Base-by-base conservation (phyloP, 2,329 filamentous ascomycete genomes). In the Hawksworthiomyces lignivorus region DNA sequence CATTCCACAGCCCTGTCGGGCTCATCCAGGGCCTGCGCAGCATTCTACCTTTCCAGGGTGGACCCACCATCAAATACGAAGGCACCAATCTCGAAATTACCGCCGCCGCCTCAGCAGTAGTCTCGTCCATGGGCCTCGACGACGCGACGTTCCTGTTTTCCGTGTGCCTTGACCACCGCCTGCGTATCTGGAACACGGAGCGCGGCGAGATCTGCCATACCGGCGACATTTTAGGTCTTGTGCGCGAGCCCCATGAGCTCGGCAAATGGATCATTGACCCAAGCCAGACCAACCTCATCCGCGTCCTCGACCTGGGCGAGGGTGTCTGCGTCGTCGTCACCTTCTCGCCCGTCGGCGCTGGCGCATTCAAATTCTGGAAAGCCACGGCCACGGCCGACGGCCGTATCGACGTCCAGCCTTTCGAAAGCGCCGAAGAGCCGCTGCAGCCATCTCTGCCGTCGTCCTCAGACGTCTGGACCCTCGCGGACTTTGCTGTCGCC, bases 301-400 rank as follows among this genome's bases (percentile, higher is more conserved):
- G 82, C 43, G 69, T 95, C 15, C 71, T 89, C 40, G 77, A 80
- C 12, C 69, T 64, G 30, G 65, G 58, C 31, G 64, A 68, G 20
- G 75, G 75, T 14, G 68, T 68, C 41, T 66, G 72, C 29, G 59
- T 77, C 12, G 75, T 90, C 40, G 79, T 87, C 28, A 90, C 87
- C 8, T 95, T 88, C 61, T 96, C 89, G 10, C 90, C 92, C 1
- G 79, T 92, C 49, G 84, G 88, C 22, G 77, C 81, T 30, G 85
- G 92, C 27, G 83, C 90, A 57, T 97, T 98, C 72, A 97, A 95
- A 60, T 89, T 98, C 57, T 98, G 89, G 87, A 72, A 67, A 50
- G 63, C 79, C n/a, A 76, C 77, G 40, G 75, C 84, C 15, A 76
- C 80, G 50, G 76, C 81, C 40, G 74, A 74, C 52, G 71, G 83